phyloP scores from a whole-genome alignment of 2,329 filamentous ascomycete species.

The Penicillium verrucosum region DNA sequence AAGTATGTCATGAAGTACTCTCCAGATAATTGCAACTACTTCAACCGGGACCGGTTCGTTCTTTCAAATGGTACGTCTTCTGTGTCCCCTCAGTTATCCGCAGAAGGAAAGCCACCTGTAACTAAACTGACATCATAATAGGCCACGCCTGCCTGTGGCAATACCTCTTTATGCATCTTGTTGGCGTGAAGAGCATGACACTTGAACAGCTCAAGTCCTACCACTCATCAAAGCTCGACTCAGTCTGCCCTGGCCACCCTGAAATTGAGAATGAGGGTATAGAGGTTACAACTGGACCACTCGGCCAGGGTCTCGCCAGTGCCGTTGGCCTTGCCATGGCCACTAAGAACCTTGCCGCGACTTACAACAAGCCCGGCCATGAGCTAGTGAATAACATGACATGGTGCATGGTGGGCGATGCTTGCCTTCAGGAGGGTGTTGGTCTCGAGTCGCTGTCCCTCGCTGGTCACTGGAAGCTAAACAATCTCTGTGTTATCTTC shows the following conservation, averaged over 20 bases:
- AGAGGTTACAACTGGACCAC: slow-evolving; percentile 58
- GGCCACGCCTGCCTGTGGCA: slow-evolving; percentile 34
- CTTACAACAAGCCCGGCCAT: slow-evolving; percentile 51
- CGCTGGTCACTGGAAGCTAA: slow-evolving; percentile 53
- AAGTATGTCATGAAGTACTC: slow-evolving; percentile 61
- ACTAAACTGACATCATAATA: slow-evolving; percentile 13
- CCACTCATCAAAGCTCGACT: slow-evolving; percentile 27
- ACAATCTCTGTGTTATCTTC: slow-evolving; percentile 56
- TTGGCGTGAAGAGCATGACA: slow-evolving; percentile 31
- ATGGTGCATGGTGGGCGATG: slow-evolving; percentile 58
- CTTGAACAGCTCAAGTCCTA: slow-evolving; percentile 36
- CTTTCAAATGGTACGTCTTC: slow-evolving; percentile 41
- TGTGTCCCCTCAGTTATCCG: not conserved
- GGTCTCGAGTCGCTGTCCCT: slow-evolving; percentile 54
- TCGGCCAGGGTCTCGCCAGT: slow-evolving; percentile 59
- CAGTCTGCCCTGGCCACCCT: slow-evolving; percentile 42
- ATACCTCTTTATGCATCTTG: slow-evolving; percentile 32
- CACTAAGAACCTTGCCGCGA: slow-evolving; percentile 54
- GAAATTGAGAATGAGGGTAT: slow-evolving; percentile 58
- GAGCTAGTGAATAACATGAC: slow-evolving; percentile 52
- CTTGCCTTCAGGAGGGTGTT: slow-evolving; percentile 56
- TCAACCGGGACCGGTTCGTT: slow-evolving; percentile 46
- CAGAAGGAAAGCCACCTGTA: not conserved
- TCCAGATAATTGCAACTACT: slow-evolving; percentile 39
- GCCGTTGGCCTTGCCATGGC: slow-evolving; percentile 59